These are phyloP conservation scores for Oenanthe sinensis DNA, from an alignment of 129 eudicot genomes.

Conservation along the genomic window DNA sequence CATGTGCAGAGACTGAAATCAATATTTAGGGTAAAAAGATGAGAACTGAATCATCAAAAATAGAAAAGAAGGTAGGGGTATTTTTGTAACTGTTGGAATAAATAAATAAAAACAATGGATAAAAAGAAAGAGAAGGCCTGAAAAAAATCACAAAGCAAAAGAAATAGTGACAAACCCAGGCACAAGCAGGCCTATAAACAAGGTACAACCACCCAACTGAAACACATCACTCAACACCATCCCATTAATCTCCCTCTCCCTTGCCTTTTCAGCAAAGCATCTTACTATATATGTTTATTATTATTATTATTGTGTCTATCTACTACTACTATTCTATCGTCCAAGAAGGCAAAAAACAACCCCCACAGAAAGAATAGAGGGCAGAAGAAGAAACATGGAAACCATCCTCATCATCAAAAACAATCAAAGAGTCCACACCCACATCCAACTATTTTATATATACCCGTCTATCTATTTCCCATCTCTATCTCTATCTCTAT, in stretches of 20 bases:
- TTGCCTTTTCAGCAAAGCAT: constrained; percentile 7
- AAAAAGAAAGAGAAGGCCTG: too few relatives aligned
- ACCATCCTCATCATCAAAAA: constrained; percentile 31
- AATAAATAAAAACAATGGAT: too few relatives aligned
- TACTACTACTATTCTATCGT: neutral
- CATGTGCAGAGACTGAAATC: too few relatives aligned
- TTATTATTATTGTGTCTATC: too few relatives aligned
- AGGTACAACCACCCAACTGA: constrained; percentile 49
- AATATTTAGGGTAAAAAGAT: too few relatives aligned
- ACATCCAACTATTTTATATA: neutral
- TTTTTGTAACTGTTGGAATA: too few relatives aligned
- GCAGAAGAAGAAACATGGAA: constrained; percentile 32
- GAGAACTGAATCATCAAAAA: too few relatives aligned
- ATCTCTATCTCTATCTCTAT: constrained; percentile 22
- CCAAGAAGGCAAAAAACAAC: constrained; percentile 11
- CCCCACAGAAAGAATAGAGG: constrained; percentile 21
- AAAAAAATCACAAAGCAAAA: constrained; percentile 15
- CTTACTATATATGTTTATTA: neutral
- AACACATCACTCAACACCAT: constrained; percentile 38
- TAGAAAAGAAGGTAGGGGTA: too few relatives aligned
- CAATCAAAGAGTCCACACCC: constrained; percentile 35
- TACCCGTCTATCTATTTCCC: neutral
- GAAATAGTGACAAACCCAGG: constrained; percentile 13
- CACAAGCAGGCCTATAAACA: constrained; percentile 38
- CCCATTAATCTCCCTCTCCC: constrained; percentile 14